Evolutionary conservation across 192 early-diverging fungal species (phyloP), one percentile per base, ranked within the genome.

Genomic region (Entomortierella parvispora): DNA sequence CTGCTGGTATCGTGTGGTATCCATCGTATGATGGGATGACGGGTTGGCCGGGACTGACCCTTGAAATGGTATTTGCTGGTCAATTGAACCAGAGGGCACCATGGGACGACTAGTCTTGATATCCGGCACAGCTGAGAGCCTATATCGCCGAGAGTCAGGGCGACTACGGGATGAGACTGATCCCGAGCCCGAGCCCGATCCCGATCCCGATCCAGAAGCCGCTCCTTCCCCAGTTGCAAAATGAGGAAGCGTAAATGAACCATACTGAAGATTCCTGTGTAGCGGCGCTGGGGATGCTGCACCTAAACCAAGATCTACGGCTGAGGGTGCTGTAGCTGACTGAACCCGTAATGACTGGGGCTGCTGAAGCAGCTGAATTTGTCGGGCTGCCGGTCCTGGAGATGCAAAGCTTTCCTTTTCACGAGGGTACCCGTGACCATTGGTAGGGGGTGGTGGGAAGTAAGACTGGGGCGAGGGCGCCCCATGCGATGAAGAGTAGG

Each of bases 221-320:
- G n/a, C n/a, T 15, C 47, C 22, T 18, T 63, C 45, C 23, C 32
- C 48, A 22, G 61, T 2, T 22, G 47, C 47, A 7, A 45, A 40
- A 8, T 29, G 25, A 6, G 34, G 23, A n/a, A 47, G 23, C 17
- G 48, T 20, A 37, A 17, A 32, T 15, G 61, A 34, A 6, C 28
- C 18, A 54, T 26, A 23, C 1, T 42, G 29, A n/a, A 12, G 40
- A 8, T 45, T 48, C 29, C 18, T 9, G 17, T 40, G n/a, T 9
- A 5, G 18, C 28, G 37, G 37, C 17, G 23, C 25, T 2, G 70
- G 70, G 6, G 70, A 74, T 0, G 70, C 56, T 25, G 62, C 49
- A 4, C 70, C 62, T 8, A 60, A 15, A 20, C 70, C 70, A 15
- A 74, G 48, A 48, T 74, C 62, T 2, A 74, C 62, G n/a, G 70